phyloP scores from a whole-genome alignment of 2,329 filamentous ascomycete species.

The Curvularia spicifera region DNA sequence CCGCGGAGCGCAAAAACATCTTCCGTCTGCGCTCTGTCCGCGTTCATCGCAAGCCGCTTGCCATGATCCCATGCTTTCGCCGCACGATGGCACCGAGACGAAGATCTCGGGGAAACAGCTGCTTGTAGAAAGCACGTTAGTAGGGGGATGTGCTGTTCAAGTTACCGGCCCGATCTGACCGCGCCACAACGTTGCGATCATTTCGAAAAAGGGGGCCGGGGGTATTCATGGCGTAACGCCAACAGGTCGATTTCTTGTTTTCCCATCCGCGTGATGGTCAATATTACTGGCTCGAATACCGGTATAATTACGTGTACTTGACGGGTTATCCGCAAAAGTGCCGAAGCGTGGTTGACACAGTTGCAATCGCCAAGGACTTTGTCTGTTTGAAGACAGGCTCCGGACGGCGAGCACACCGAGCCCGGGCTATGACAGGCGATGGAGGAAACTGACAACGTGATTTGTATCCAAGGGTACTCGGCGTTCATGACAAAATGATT shows the following conservation, averaged over 20 bases:
- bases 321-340: conserved; percentile 2
- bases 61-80: conserved; percentile 7
- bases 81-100: conserved; percentile 5
- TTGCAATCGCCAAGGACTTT: conserved; percentile 13
- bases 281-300: background rate
- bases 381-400: conserved; percentile 12
- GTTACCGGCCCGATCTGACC: conserved; percentile 14
- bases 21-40: conserved; percentile 10
- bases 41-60: conserved; percentile 9
- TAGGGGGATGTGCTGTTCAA: conserved; percentile 9
- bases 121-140: conserved; percentile 8
- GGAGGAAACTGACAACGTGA: conserved; percentile 7
- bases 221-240: conserved; percentile 3
- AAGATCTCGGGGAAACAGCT: conserved; percentile 12
- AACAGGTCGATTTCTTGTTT: conserved; percentile 1
- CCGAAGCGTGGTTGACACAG: conserved; percentile 10
- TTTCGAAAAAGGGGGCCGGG: conserved; percentile 14
- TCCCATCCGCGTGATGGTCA: conserved; percentile 1
- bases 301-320: background rate
- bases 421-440: conserved; percentile 2
- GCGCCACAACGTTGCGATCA: conserved; percentile 16
- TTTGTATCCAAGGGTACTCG: background rate
- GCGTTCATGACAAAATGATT: background rate
- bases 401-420: conserved; percentile 7
- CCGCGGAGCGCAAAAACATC: conserved; percentile 7